Percentiles rank a stretch among this genome's conserved stretches.
Evolutionary conservation across 306 rosid genomes (phyloP).

Genomic region (Vicia faba): DNA sequence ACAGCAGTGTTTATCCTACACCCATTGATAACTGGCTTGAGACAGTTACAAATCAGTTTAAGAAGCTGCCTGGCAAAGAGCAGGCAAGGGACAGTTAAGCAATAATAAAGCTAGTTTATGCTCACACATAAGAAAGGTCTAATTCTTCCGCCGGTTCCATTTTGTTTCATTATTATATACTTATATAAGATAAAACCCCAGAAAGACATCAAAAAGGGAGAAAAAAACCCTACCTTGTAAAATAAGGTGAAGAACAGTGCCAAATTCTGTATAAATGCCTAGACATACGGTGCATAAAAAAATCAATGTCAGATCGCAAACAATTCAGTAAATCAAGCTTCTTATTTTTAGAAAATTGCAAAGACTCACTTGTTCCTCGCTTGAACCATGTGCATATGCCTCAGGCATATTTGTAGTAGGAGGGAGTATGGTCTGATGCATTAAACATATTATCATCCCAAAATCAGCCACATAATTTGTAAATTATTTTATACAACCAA

Average conservation of each 20-base stretch:
- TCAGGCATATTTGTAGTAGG: slow-evolving; percentile 79
- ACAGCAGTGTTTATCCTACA: background rate
- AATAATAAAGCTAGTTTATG: slow-evolving; percentile 10
- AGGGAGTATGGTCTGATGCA: slow-evolving; percentile 69
- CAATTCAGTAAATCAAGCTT: background rate
- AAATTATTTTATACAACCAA: slow-evolving; percentile 2
- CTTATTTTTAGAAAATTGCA: background rate
- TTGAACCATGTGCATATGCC: slow-evolving; percentile 84
- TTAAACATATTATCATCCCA: slow-evolving; percentile 1
- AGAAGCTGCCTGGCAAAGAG: background rate
- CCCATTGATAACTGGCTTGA: background rate
- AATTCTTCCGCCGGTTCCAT: slow-evolving; percentile 14
- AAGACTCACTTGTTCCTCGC: slow-evolving; percentile 78
- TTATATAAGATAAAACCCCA: slow-evolving; percentile 1
- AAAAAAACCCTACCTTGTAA: slow-evolving; percentile 59
- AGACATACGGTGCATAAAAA: slow-evolving; percentile 1
- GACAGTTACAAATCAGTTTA: slow-evolving; percentile 1
- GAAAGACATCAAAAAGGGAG: background rate
- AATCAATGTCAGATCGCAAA: slow-evolving; percentile 22
- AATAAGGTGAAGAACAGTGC: slow-evolving; percentile 93
- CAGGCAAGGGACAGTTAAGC: background rate
- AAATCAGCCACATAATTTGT: slow-evolving; percentile 30
- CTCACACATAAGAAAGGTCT: background rate
- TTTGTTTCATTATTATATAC: slow-evolving; percentile 21
- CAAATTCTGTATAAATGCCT: slow-evolving; percentile 96